Percentiles rank a stretch among this genome's conserved stretches.
Conservation (phyloP, 768 basidiomycete genomes). For the Lenzites betulinus region DNA sequence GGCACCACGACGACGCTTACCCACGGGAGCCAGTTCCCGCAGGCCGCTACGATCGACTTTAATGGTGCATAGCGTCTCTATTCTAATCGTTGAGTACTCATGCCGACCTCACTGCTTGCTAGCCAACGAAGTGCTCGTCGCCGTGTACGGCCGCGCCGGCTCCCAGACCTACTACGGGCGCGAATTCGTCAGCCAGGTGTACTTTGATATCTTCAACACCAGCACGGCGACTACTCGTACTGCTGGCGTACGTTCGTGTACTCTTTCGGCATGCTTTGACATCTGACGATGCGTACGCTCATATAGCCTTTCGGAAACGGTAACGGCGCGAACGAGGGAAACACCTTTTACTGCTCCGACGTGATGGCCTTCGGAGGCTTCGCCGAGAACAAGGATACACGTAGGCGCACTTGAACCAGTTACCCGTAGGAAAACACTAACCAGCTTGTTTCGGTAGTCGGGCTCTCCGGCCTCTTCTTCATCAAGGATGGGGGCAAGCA, state of each 20-base stretch:
- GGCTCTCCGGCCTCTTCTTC: neutral
- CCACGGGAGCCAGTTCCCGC: neutral
- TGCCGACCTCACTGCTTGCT: neutral
- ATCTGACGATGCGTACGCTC: no score
- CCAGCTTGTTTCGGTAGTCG: neutral
- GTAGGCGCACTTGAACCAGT: no score
- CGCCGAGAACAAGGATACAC: neutral
- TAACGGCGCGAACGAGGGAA: neutral
- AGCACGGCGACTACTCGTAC: neutral
- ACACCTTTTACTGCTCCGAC: neutral
- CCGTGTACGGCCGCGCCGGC: conserved; percentile 11
- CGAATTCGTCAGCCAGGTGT: conserved; percentile 8
- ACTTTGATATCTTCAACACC: conserved; percentile 12
- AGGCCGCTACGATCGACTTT: neutral
- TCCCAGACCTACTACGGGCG: conserved; percentile 9
- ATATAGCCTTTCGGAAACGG: neutral
- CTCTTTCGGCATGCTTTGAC: neutral
- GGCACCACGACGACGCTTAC: neutral
- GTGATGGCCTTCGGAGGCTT: neutral
- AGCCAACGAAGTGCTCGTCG: neutral
- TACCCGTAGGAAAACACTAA: neutral
- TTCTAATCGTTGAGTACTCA: no score
- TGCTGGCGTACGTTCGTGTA: neutral
- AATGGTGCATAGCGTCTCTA: neutral
- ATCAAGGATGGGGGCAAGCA: neutral